Base-by-base conservation (phyloP, 441 rosid genomes). In the Aquilaria agallochum region DNA sequence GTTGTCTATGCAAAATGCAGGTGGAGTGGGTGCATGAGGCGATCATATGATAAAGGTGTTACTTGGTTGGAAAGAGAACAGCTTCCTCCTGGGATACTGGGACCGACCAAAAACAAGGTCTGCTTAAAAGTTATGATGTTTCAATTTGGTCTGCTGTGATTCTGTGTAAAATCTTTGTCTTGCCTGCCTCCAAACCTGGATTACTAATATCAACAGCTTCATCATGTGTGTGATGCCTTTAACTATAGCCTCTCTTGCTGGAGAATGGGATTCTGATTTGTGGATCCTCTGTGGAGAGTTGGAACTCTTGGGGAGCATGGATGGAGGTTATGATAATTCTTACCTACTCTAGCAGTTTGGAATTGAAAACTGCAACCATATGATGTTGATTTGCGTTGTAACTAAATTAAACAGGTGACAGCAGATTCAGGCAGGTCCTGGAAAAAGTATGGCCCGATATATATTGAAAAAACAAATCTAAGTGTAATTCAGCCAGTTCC, bases 301-400 rank as follows among this genome's bases (percentile, higher is more conserved):
- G 96, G 97, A 90, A 93, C 60, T 90, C 97, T 59, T 90, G 97
- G 95, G 97, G 97, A 45, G 75, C 93, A n/a, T 90, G 96, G 96
- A 76, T 84, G 64, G 89, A 88, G 88, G 93, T 87, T 66, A 50
- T 64, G 32, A 56, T 66, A 34, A 63, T 49, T 30, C 72, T 61
- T 33, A 42, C 50, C 27, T 48, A 54, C 34, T n/a, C 13, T 27
- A 31, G 58, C 32, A 32, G 42, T 53, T 72, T 30, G 34, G 33
- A 55, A 44, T 31, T 48, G 55, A 27, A 12, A 40, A 6, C 9
- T n/a, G 47, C 30, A 15, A 60, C 34, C 53, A 40, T 60, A 20
- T 56, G 63, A 40, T 31, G 50, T 51, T 66, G 60, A 57, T 50
- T 69, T 14, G 44, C 42, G 34, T 60, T 48, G 48, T 5, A 6